phyloP scores from a whole-genome alignment of 2,329 filamentous ascomycete genomes.

The Fusarium sp. region DNA sequence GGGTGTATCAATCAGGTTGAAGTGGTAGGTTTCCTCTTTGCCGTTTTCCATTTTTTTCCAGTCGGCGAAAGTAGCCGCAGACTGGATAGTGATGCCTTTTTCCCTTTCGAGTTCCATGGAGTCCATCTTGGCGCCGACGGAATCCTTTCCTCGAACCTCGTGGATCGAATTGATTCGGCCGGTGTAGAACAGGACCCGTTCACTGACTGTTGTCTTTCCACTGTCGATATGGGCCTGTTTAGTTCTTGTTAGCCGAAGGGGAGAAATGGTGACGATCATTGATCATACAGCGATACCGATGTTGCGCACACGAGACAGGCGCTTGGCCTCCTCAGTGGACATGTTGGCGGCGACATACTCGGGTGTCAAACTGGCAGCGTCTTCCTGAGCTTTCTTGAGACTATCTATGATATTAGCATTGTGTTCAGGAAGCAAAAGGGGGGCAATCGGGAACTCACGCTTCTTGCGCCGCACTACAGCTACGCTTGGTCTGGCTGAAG shows the following conservation, averaged over 20 bases:
- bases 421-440: not conserved
- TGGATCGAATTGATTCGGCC: slow-evolving; percentile 97
- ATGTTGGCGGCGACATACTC: slow-evolving; percentile 80
- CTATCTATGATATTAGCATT: slow-evolving; percentile 39
- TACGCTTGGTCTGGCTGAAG: slow-evolving; percentile 48
- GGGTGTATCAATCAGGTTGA: slow-evolving; percentile 98
- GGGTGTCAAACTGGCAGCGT: slow-evolving; percentile 61
- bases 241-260: slow-evolving; percentile 23
- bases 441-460: slow-evolving; percentile 46
- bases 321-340: slow-evolving; percentile 78
- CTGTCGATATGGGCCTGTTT: slow-evolving; percentile 93
- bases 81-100: slow-evolving; percentile 99
- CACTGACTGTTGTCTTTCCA: slow-evolving; percentile 95
- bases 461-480: slow-evolving; percentile 52
- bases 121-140: slow-evolving; percentile 98
- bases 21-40: slow-evolving; percentile 90
- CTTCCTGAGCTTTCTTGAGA: slow-evolving; percentile 64
- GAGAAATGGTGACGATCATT: not conserved
- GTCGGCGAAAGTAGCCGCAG: slow-evolving; percentile 96
- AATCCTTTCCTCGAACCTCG: slow-evolving; percentile 94
- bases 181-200: slow-evolving; percentile 97
- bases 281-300: slow-evolving; percentile 89
- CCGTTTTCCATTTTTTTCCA: slow-evolving; percentile 89
- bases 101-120: slow-evolving; percentile 99
- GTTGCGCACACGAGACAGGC: slow-evolving; percentile 86